Conservation (phyloP, 2,329 filamentous ascomycete genomes). For the Podosphaera aphanis region DNA sequence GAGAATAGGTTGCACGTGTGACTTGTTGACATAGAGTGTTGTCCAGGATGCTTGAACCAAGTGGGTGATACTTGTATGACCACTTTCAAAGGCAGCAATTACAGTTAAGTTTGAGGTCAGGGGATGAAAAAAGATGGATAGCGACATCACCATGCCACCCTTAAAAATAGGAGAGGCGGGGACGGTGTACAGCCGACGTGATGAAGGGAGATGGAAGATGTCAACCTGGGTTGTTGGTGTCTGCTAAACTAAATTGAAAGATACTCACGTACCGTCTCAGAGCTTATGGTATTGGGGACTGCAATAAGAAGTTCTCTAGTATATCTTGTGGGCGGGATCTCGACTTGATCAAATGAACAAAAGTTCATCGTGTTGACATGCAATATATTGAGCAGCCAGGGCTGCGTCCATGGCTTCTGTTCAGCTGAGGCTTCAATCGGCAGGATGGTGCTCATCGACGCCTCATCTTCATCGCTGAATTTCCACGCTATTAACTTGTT, state of each 20-base stretch:
- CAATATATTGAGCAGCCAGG: constrained; percentile 69
- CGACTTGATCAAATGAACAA: constrained; percentile 45
- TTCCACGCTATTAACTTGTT: constrained; percentile 74
- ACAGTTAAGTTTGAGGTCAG: constrained; percentile 29
- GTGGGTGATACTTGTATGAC: constrained; percentile 42
- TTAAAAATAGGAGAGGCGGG: constrained; percentile 21
- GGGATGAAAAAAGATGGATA: constrained; percentile 32
- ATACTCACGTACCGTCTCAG: constrained; percentile 34
- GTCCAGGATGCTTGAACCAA: constrained; percentile 20
- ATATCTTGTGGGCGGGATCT: not conserved
- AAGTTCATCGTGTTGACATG: constrained; percentile 90
- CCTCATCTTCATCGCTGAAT: constrained; percentile 35
- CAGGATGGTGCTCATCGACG: constrained; percentile 38
- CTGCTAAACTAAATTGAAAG: constrained; percentile 4
- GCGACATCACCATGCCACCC: constrained; percentile 73
- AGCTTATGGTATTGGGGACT: constrained; percentile 54
- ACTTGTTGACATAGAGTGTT: constrained; percentile 36
- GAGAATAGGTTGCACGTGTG: constrained; percentile 61
- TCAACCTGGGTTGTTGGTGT: constrained; percentile 30
- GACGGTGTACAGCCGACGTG: constrained; percentile 39
- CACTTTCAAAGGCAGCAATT: constrained; percentile 66
- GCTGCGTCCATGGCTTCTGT: constrained; percentile 28
- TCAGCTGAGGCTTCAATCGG: constrained; percentile 38
- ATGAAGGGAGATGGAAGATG: constrained; percentile 59
- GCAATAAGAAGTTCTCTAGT: constrained; percentile 38